These are phyloP conservation scores for Acorus gramineus DNA, from an alignment of 106 monocot species.

Conservation along the genomic window DNA sequence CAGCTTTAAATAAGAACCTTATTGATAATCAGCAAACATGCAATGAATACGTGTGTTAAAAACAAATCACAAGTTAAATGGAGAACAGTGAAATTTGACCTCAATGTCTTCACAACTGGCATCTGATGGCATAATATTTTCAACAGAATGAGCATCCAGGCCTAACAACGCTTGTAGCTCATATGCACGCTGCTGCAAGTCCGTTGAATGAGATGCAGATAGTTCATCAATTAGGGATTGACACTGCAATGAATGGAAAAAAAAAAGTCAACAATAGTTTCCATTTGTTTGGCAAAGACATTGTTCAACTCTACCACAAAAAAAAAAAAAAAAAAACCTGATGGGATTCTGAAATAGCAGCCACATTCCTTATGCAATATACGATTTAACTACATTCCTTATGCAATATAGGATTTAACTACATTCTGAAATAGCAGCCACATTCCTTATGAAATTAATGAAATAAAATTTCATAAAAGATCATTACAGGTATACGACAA, in stretches of 20 bases:
- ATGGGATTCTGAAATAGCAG: too few species aligned
- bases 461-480: too few species aligned
- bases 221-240: slow-evolving; percentile 82
- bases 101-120: slow-evolving; percentile 99
- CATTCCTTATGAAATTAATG: too few species aligned
- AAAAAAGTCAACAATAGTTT: background rate
- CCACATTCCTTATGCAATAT: too few species aligned
- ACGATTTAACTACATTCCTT: too few species aligned
- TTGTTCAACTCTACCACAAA: background rate
- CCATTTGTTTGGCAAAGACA: background rate
- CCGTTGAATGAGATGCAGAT: slow-evolving; percentile 93
- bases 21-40: too few species aligned
- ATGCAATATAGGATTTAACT: too few species aligned
- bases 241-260: slow-evolving; percentile 47
- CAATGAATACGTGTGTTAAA: too few species aligned
- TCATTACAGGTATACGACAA: too few species aligned
- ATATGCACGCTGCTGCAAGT: slow-evolving; percentile 93
- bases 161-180: slow-evolving; percentile 75
- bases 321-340: background rate
- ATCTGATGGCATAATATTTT: slow-evolving; percentile 77
- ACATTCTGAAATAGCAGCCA: too few species aligned
- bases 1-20: too few species aligned
- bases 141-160: slow-evolving; percentile 50
- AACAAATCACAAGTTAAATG: too few species aligned
- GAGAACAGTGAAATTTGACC: slow-evolving; percentile 19